A percentile compares a stretch with the other conserved stretches of the same genome.
Evolutionary conservation across 306 rosid genomes (phyloP).

Genomic region (Cucumis melo): DNA sequence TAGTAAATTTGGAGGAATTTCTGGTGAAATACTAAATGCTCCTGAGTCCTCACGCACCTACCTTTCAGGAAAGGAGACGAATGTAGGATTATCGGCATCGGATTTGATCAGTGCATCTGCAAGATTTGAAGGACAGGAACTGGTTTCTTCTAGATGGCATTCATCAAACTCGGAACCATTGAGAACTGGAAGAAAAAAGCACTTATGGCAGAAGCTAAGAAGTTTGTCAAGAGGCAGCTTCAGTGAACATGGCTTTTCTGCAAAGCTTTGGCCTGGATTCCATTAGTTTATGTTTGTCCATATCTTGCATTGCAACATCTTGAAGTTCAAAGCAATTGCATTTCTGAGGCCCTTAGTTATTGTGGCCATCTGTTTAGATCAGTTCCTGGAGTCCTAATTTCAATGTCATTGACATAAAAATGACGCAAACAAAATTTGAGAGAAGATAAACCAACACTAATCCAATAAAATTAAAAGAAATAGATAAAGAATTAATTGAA

Average conservation of each 20-base stretch:
- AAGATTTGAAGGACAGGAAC: conserved; percentile 32
- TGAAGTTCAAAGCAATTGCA: conserved; percentile 3
- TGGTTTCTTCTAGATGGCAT: conserved; percentile 46
- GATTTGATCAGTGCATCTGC: conserved; percentile 31
- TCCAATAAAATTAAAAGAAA: neutral
- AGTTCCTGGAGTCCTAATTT: neutral
- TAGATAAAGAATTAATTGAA: neutral
- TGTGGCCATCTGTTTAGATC: neutral
- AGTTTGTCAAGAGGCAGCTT: conserved; percentile 57
- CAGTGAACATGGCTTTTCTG: conserved; percentile 64
- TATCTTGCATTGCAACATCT: neutral
- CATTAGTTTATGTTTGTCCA: conserved; percentile 16
- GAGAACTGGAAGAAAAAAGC: conserved; percentile 31
- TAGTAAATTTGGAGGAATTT: conserved; percentile 7
- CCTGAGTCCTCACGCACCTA: conserved; percentile 13
- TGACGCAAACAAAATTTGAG: neutral
- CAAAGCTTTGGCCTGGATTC: conserved; percentile 36
- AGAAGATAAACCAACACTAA: neutral
- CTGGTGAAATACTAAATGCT: conserved; percentile 12
- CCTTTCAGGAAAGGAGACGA: conserved; percentile 21
- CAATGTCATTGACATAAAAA: neutral
- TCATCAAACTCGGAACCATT: conserved; percentile 73
- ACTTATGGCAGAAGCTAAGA: conserved; percentile 59
- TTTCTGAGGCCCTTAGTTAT: neutral
- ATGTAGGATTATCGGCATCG: conserved; percentile 27